Conservation (phyloP, 495 filamentous ascomycete species). For the Daldinia bambusicola region DNA sequence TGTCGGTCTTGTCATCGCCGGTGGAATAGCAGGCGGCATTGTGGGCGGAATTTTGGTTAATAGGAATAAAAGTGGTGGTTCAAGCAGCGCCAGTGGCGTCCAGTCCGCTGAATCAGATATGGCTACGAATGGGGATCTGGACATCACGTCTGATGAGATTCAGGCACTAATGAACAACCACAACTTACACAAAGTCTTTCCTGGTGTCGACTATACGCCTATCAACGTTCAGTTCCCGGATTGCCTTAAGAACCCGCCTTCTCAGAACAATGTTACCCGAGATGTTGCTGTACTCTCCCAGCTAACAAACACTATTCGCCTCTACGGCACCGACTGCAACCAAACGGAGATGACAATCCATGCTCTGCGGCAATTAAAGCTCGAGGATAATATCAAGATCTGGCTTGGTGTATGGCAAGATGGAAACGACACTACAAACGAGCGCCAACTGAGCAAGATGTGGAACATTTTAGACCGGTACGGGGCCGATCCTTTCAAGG, state of each 20-base stretch:
- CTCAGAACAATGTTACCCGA: conserved; percentile 92
- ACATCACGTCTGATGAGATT: conserved; percentile 81
- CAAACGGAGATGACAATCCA: conserved; percentile 95
- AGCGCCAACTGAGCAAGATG: conserved; percentile 81
- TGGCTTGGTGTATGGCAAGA: conserved; percentile 98
- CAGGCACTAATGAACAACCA: conserved; percentile 80
- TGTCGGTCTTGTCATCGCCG: conserved; percentile 71
- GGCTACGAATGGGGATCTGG: conserved; percentile 71
- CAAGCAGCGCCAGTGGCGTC: conserved; percentile 35
- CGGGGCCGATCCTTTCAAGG: conserved; percentile 74
- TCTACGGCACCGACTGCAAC: conserved; percentile 98
- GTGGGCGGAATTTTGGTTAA: conserved; percentile 77
- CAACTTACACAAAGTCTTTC: conserved; percentile 90
- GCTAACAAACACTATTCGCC: conserved; percentile 85
- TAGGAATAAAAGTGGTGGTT: conserved; percentile 14
- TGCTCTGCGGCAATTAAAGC: conserved; percentile 75
- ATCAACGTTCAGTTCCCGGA: conserved; percentile 90
- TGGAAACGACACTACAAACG: conserved; percentile 82
- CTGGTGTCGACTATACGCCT: conserved; percentile 96
- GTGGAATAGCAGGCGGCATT: conserved; percentile 79
- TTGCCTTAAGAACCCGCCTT: conserved; percentile 79
- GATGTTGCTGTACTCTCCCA: conserved; percentile 93
- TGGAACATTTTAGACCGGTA: conserved; percentile 80
- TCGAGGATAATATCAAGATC: conserved; percentile 80
- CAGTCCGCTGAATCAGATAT: conserved; percentile 57